Evolutionary conservation across 2,329 filamentous ascomycete genomes (phyloP).

Genomic region (Alternaria conjuncta): DNA sequence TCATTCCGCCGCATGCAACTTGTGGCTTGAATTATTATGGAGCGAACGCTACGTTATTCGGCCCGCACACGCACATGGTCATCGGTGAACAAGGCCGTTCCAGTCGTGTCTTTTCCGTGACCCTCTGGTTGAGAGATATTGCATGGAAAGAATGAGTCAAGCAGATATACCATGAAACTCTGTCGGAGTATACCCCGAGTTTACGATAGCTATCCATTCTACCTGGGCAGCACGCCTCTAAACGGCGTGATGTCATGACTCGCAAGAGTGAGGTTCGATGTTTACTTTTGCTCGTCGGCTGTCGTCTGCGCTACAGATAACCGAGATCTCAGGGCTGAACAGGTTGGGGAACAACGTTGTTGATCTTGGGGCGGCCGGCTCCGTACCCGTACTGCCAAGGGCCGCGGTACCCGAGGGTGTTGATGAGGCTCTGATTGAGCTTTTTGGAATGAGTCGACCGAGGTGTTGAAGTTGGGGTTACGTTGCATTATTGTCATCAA

Average conservation of each 20-base stretch:
- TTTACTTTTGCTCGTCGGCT: neutral
- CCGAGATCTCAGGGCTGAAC: neutral
- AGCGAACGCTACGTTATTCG: neutral
- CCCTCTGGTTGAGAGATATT: neutral
- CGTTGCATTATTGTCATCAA: neutral
- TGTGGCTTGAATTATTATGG: neutral
- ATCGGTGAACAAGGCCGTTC: conserved; percentile 1
- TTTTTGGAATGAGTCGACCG: neutral
- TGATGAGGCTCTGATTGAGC: neutral
- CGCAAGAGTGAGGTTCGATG: neutral
- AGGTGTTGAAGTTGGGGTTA: rapidly evolving
- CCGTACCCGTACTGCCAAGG: neutral
- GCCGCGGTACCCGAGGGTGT: neutral
- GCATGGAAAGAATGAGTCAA: neutral
- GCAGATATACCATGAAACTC: neutral
- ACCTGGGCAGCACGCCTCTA: too few relatives aligned
- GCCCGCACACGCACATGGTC: neutral
- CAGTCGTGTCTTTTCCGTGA: neutral
- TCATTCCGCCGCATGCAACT: neutral
- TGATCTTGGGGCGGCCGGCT: neutral
- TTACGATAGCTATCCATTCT: neutral
- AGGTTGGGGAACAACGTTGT: neutral
- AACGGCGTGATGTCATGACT: too few relatives aligned
- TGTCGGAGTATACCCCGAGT: neutral
- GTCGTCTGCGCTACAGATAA: neutral